A percentile compares a stretch with the other conserved stretches of the same genome.
These are phyloP conservation scores for Cylindrotheca fusiformis DNA, from an alignment of 108 stramenopile genomes.

Conservation along the genomic window DNA sequence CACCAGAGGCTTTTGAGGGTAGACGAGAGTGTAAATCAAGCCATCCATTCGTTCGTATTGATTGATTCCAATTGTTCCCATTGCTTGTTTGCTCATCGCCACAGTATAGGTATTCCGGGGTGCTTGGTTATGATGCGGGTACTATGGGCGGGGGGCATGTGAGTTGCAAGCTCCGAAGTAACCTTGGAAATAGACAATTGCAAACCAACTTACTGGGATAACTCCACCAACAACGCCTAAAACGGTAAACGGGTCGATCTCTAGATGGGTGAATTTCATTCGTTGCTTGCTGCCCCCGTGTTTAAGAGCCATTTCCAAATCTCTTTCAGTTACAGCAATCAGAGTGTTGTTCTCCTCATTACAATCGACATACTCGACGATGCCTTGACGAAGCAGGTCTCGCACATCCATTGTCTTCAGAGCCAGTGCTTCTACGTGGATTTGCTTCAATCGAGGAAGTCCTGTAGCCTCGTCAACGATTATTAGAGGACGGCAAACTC, in stretches of 20 bases:
- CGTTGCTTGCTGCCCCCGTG: constrained; percentile 41
- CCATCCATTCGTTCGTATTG: constrained; percentile 97
- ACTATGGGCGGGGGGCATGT: constrained; percentile 24
- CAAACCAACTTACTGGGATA: constrained; percentile 67
- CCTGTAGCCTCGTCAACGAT: constrained; percentile 88
- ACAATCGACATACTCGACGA: constrained; percentile 99
- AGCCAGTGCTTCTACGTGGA: constrained; percentile 82
- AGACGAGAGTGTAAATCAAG: constrained; percentile 93
- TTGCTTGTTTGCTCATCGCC: constrained; percentile 99
- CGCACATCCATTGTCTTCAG: constrained; percentile 68
- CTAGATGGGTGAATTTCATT: constrained; percentile 94
- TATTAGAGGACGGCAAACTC: constrained; percentile 96
- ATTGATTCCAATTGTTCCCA: constrained; percentile 95
- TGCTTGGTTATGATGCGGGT: constrained; percentile 99
- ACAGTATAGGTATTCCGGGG: constrained; percentile 95
- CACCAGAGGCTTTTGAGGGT: constrained; percentile 98
- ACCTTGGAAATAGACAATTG: neutral
- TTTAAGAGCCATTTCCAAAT: constrained; percentile 71
- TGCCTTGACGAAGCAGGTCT: constrained; percentile 86
- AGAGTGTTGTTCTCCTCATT: constrained; percentile 99
- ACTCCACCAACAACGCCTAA: constrained; percentile 97
- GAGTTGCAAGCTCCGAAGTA: neutral
- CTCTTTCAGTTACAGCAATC: constrained; percentile 89
- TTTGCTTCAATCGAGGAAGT: constrained; percentile 68
- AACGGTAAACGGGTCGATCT: constrained; percentile 98